A percentile compares a stretch with the other conserved stretches of the same genome.
Evolutionary conservation across 1,284 basidiomycete genomes (phyloP).

Genomic region (Schizopora paradoxa): DNA sequence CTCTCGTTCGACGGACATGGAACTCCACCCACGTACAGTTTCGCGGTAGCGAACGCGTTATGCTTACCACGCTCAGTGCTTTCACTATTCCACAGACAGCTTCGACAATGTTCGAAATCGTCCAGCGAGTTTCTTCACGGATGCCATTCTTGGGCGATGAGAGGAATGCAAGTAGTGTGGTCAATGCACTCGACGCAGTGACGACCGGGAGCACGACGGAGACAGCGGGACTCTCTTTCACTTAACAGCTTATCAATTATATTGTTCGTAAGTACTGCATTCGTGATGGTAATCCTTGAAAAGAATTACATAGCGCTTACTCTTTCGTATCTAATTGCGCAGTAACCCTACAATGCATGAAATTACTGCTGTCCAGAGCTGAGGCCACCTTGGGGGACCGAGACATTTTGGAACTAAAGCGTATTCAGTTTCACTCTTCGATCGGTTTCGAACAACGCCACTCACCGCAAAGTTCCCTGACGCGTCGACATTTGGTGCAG

Average conservation of each 20-base stretch:
- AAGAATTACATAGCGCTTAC: too few relatives aligned
- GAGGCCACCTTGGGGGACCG: slow-evolving; percentile 91
- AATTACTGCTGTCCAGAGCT: slow-evolving; percentile 64
- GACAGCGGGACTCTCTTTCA: too few relatives aligned
- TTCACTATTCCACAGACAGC: too few relatives aligned
- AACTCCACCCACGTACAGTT: neutral
- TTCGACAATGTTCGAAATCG: slow-evolving; percentile 98
- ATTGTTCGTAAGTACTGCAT: too few relatives aligned
- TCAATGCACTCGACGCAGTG: slow-evolving; percentile 92
- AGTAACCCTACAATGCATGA: neutral
- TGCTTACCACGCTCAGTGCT: too few relatives aligned
- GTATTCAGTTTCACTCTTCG: slow-evolving; percentile 12
- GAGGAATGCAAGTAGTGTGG: slow-evolving; percentile 87
- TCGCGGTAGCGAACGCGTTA: too few relatives aligned
- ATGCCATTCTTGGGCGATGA: slow-evolving; percentile 96
- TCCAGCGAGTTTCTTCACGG: slow-evolving; percentile 97
- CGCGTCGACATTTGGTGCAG: slow-evolving; percentile 79
- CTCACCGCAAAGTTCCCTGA: slow-evolving; percentile 87
- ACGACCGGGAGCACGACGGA: too few relatives aligned
- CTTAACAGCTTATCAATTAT: too few relatives aligned
- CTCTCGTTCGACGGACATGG: neutral
- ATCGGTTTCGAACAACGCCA: slow-evolving; percentile 20
- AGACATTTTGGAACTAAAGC: slow-evolving; percentile 72
- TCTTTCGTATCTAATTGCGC: slow-evolving; percentile 5
- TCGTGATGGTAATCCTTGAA: too few relatives aligned